Evolutionary conservation across 2,329 filamentous ascomycete species (phyloP), one percentile per base, ranked within the genome.

Genomic region (Fusarium metavorans): DNA sequence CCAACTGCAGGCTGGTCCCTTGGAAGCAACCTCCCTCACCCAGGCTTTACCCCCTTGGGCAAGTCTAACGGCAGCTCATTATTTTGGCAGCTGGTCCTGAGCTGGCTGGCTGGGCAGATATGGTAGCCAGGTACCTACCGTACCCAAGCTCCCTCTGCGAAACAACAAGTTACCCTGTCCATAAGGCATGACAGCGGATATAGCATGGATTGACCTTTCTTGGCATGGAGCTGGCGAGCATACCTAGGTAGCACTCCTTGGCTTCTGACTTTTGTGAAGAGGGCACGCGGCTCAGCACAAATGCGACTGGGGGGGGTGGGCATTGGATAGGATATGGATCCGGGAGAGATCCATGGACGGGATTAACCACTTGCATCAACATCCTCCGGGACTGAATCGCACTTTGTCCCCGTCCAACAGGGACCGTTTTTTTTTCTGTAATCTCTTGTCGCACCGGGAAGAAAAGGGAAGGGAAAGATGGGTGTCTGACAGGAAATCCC

Each of bases 101-200:
- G 43, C 43, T 30, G 27, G 27, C 7, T 30, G 27, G 27, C 27
- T 30, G 25, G 25, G 48, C 11, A 30, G 25, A 27, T 30, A 52
- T 25, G 48, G 72, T 30, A 50, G 25, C 25, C n/a, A 20, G 41
- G n/a, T 52, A 10, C 25, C 48, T 52, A 32, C 48, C 25, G 48
- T 25, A 45, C 68, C 48, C 52, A 63, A 45, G 32, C 57, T 66
- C 50, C 52, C 32, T 54, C 39, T 74, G 64, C 48, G 48, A 52
- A 52, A 52, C 64, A 72, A 39, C 54, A 64, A 39, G 25, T 58
- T n/a, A 54, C 72, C 72, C 65, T 74, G 72, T 34, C 66, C 48
- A 74, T 68, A 70, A 74, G 72, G 64, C 71, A 63, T 68, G 66
- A 57, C 58, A 67, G 41, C 45, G 68, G 68, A 66, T 57, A 74